phyloP scores from a whole-genome alignment of 768 basidiomycete genomes.

The Serendipita sp. region DNA sequence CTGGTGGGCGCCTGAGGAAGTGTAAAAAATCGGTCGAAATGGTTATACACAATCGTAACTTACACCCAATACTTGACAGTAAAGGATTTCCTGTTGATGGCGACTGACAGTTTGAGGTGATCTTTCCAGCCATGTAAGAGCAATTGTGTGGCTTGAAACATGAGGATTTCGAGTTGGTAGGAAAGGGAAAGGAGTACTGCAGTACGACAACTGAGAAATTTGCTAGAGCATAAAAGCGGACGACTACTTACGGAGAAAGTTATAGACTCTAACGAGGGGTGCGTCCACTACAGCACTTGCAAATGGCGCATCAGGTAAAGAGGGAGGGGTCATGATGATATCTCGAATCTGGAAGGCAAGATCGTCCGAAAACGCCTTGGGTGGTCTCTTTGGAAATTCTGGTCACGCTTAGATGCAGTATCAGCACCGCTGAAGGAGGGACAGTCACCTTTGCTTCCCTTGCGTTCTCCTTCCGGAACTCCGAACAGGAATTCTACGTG shows the following conservation, averaged over 20 bases:
- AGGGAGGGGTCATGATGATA: neutral
- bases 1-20: neutral
- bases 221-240: neutral
- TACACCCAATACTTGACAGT: slow-evolving; percentile 82
- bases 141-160: slow-evolving; percentile 41
- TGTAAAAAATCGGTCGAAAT: neutral
- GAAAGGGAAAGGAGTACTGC: slow-evolving; percentile 81
- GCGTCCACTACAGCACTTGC: slow-evolving; percentile 45
- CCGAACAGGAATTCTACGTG: slow-evolving; percentile 53
- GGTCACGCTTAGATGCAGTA: neutral
- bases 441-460: neutral
- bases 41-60: slow-evolving; percentile 12
- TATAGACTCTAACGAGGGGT: slow-evolving; percentile 71
- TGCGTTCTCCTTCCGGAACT: neutral
- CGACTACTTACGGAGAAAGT: slow-evolving; percentile 65
- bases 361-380: neutral
- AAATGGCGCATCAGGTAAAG: neutral
- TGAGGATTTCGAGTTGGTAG: slow-evolving; percentile 82
- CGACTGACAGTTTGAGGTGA: slow-evolving; percentile 54
- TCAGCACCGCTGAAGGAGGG: neutral
- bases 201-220: neutral
- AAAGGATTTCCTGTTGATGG: slow-evolving; percentile 48
- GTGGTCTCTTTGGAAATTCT: slow-evolving; percentile 1
- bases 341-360: slow-evolving; percentile 2
- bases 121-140: slow-evolving; percentile 58